Conservation (phyloP, 805 yeast genomes). For the Ogataea pini region DNA sequence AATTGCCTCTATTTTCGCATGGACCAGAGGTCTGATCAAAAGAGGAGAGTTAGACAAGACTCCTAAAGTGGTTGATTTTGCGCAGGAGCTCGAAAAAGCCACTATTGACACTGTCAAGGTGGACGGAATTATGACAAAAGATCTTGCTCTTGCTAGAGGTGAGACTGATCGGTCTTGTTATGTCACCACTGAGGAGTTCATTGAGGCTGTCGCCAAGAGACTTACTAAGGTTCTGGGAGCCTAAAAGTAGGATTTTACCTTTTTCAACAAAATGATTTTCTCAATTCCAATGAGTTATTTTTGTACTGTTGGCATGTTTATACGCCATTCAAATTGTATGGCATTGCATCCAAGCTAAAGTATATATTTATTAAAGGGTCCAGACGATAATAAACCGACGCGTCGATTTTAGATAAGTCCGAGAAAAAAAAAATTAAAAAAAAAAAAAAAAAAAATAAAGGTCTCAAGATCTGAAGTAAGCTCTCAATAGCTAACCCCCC, state of each 20-base stretch:
- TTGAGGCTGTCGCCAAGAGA: constrained; percentile 75
- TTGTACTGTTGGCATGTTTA: too few species aligned
- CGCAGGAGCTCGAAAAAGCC: constrained; percentile 75
- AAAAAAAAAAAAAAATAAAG: too few species aligned
- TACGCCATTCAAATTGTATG: too few species aligned
- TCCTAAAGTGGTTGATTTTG: constrained; percentile 82
- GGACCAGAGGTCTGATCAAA: constrained; percentile 92
- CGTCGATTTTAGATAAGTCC: neutral
- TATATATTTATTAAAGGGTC: neutral
- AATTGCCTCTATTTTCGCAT: constrained; percentile 94
- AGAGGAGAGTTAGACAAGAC: constrained; percentile 89
- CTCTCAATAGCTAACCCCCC: too few species aligned
- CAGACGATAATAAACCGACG: neutral
- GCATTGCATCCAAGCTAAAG: too few species aligned
- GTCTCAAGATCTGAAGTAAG: neutral
- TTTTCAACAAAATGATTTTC: too few species aligned
- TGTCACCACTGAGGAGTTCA: constrained; percentile 90
- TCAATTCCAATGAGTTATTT: too few species aligned
- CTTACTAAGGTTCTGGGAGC: constrained; percentile 36
- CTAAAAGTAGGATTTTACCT: too few species aligned
- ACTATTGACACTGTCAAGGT: constrained; percentile 80
- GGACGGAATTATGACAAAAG: constrained; percentile 94
- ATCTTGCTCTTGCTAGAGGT: constrained; percentile 87
- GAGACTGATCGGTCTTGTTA: constrained; percentile 78
- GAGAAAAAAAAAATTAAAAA: neutral